Evolutionary conservation across 2,329 filamentous ascomycete genomes (phyloP).

Genomic region (Aspergillus latus): DNA sequence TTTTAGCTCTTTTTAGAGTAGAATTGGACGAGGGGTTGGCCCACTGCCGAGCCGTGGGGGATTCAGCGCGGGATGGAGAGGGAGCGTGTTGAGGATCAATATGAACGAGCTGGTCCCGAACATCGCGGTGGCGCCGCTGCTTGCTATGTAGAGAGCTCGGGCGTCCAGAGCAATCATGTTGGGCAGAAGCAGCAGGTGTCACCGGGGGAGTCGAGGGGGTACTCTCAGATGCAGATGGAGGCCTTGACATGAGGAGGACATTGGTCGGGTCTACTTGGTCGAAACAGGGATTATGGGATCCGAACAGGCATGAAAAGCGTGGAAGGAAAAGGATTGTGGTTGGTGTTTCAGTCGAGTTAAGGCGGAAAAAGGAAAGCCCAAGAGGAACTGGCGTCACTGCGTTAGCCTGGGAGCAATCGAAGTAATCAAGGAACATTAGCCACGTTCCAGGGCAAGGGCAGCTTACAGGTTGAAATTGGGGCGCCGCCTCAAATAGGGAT

Average conservation of each 20-base stretch:
- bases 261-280: conserved; percentile 43
- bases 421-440: conserved; percentile 20
- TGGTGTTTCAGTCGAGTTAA: conserved; percentile 18
- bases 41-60: conserved; percentile 39
- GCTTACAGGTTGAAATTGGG: conserved; percentile 32
- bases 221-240: conserved; percentile 45
- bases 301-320: conserved; percentile 17
- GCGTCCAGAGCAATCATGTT: conserved; percentile 38
- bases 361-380: conserved; percentile 16
- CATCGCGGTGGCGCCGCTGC: conserved; percentile 39
- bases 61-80: conserved; percentile 37
- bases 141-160: conserved; percentile 29
- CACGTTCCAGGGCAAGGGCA: conserved; percentile 31
- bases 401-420: conserved; percentile 16
- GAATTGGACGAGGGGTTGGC: conserved; percentile 29
- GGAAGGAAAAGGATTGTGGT: conserved; percentile 19
- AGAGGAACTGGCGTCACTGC: conserved; percentile 30
- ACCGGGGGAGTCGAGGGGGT: conserved; percentile 45
- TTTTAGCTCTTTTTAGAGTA: conserved; percentile 39
- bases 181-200: conserved; percentile 45
- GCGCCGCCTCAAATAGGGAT: conserved; percentile 14
- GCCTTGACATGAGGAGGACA: conserved; percentile 54
- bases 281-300: conserved; percentile 18
- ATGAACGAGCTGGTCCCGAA: conserved; percentile 31
- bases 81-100: conserved; percentile 31